phyloP scores from a whole-genome alignment of 306 rosid species.

The Aeschynomene evenia region DNA sequence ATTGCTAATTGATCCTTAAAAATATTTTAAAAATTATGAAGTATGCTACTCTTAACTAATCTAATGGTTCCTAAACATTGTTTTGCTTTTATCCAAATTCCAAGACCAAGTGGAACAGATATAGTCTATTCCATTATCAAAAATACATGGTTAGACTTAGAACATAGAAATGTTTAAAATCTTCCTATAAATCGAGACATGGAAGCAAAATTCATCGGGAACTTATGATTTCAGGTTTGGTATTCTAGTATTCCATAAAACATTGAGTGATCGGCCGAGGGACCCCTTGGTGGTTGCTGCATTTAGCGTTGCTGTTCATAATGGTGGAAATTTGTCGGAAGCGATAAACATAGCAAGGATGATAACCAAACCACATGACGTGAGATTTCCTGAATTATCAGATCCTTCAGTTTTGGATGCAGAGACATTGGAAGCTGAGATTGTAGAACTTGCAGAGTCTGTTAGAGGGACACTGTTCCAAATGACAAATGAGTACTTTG shows the following conservation, averaged over 20 bases:
- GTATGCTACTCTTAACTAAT: background rate
- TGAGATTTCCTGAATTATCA: conserved; percentile 59
- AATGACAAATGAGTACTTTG: conserved; percentile 64
- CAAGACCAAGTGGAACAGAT: background rate
- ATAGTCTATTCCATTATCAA: background rate
- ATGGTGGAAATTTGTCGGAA: conserved; percentile 67
- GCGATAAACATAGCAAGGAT: conserved; percentile 62
- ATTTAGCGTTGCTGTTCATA: conserved; percentile 64
- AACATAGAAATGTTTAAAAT: background rate
- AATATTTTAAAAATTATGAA: background rate
- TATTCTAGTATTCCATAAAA: conserved; percentile 70
- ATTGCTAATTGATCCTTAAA: background rate
- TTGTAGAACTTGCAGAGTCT: conserved; percentile 52
- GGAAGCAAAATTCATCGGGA: conserved; percentile 29
- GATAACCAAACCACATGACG: conserved; percentile 48
- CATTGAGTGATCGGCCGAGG: conserved; percentile 62
- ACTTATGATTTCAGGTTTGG: conserved; percentile 62
- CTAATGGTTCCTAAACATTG: background rate
- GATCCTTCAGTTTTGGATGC: conserved; percentile 44
- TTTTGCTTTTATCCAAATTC: background rate
- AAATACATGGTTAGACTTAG: background rate
- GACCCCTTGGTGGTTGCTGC: conserved; percentile 65
- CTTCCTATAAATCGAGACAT: conserved; percentile 21
- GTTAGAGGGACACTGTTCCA: conserved; percentile 45
- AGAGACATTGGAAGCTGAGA: conserved; percentile 39